Percentiles rank a stretch among this genome's conserved stretches.
These are phyloP conservation scores for Neofusicoccum sp. DNA, from an alignment of 2,329 filamentous ascomycete species.

Conservation along the genomic window DNA sequence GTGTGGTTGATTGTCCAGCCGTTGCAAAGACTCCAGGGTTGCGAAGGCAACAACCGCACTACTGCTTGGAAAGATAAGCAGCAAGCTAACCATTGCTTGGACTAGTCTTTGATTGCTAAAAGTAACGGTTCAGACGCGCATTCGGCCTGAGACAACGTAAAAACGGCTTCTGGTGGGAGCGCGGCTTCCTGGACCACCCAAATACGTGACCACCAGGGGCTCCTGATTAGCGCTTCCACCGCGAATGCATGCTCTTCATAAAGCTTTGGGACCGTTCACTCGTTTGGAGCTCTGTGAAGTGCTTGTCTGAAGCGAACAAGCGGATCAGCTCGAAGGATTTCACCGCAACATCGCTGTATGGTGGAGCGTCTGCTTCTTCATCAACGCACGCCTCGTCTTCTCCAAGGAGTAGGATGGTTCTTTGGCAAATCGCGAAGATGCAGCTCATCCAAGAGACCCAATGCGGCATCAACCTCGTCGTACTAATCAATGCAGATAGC, in stretches of 20 bases:
- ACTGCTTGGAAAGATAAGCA: too few relatives aligned
- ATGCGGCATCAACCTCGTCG: not conserved
- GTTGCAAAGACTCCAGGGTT: too few relatives aligned
- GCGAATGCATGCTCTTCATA: not conserved
- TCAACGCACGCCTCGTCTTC: not conserved
- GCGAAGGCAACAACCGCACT: too few relatives aligned
- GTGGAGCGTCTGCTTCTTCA: not conserved
- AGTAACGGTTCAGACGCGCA: not conserved
- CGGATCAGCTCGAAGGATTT: not conserved
- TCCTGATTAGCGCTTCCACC: not conserved
- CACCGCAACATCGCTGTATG: not conserved
- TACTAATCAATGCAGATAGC: not conserved
- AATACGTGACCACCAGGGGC: not conserved
- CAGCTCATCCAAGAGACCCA: not conserved
- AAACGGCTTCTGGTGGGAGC: not conserved
- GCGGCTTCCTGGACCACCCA: not conserved
- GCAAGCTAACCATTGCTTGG: too few relatives aligned
- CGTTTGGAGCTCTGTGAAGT: not conserved
- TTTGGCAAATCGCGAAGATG: not conserved
- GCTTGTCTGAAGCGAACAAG: not conserved
- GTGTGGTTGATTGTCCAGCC: not conserved
- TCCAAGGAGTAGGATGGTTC: not conserved
- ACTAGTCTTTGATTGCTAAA: too few relatives aligned
- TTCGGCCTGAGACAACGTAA: not conserved
- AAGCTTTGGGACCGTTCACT: not conserved